Evolutionary conservation across 106 monocot species (phyloP).

Genomic region (Dendrobium officinale): DNA sequence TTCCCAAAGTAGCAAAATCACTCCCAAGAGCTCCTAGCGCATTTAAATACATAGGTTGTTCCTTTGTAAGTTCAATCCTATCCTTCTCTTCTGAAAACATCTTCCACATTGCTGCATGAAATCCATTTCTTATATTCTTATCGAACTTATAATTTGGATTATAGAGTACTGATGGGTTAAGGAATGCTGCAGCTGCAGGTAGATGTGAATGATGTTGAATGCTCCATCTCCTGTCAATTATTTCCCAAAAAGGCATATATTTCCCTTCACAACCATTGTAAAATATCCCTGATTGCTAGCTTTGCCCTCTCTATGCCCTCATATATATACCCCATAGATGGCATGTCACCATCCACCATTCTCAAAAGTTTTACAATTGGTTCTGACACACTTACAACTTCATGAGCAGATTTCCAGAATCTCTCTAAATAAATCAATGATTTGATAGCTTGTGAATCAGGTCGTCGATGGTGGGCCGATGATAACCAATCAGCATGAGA

Average conservation of each 20-base stretch:
- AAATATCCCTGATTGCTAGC: slow-evolving; percentile 18
- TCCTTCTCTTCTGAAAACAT: slow-evolving; percentile 48
- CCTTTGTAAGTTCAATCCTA: slow-evolving; percentile 36
- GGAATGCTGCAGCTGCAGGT: slow-evolving; percentile 40
- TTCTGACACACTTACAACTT: slow-evolving; percentile 29
- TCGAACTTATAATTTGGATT: slow-evolving; percentile 33
- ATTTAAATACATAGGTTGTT: slow-evolving; percentile 43
- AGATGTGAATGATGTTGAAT: slow-evolving; percentile 29
- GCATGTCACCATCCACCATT: slow-evolving; percentile 42
- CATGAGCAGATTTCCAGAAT: slow-evolving; percentile 45
- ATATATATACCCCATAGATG: slow-evolving; percentile 43
- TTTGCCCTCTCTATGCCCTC: slow-evolving; percentile 50
- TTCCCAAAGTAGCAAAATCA: slow-evolving; percentile 40
- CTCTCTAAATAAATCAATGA: slow-evolving; percentile 38
- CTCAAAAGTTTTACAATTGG: slow-evolving; percentile 43
- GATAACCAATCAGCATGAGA: slow-evolving; percentile 39
- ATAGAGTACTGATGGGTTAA: slow-evolving; percentile 40
- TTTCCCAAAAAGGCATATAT: slow-evolving; percentile 32
- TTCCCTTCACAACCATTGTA: slow-evolving; percentile 41
- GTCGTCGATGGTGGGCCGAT: slow-evolving; percentile 21
- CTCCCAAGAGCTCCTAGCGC: slow-evolving; percentile 42
- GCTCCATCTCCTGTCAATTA: slow-evolving; percentile 46
- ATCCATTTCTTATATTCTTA: slow-evolving; percentile 41
- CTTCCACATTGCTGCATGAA: slow-evolving; percentile 48
- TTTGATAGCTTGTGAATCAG: slow-evolving; percentile 35